Conservation (phyloP, 2,329 filamentous ascomycete species). For the Xylaria multiplex region DNA sequence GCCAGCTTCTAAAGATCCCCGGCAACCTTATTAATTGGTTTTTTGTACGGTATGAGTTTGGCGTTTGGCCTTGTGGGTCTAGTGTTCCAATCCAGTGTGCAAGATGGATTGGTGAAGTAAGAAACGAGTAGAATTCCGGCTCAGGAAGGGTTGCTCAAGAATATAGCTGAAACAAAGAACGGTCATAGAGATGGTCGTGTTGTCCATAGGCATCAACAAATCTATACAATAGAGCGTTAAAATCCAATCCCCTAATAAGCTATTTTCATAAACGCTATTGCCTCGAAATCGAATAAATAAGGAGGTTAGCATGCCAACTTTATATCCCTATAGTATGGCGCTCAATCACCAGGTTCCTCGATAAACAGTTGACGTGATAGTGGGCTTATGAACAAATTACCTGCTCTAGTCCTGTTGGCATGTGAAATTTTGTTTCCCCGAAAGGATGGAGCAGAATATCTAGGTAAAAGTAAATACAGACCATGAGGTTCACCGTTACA, state of each 20-base stretch:
- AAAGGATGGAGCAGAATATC: not conserved
- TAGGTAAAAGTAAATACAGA: not conserved
- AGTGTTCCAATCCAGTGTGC: conserved; percentile 20
- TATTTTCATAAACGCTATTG: no score
- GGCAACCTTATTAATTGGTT: not conserved
- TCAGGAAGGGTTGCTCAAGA: not conserved
- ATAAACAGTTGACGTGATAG: no score
- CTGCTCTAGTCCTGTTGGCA: not conserved
- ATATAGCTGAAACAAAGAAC: not conserved
- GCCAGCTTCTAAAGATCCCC: conserved; percentile 70
- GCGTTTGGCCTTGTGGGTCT: conserved; percentile 19
- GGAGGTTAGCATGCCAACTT: no score
- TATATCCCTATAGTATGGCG: no score
- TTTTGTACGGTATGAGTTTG: conserved; percentile 33
- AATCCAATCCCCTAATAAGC: not conserved
- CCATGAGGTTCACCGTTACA: not conserved
- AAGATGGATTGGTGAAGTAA: conserved; percentile 10
- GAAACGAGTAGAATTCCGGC: conserved; percentile 11
- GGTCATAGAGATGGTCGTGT: not conserved
- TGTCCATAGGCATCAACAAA: not conserved
- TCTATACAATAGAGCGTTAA: conserved; percentile 11
- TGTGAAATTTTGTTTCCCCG: not conserved
- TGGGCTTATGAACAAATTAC: no score
- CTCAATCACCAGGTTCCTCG: no score
- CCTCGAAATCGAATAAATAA: no score